A percentile compares a stretch with the other conserved stretches of the same genome.
These are phyloP conservation scores for Bipolaris victoriae DNA, from an alignment of 2,329 filamentous ascomycete species.

Conservation along the genomic window DNA sequence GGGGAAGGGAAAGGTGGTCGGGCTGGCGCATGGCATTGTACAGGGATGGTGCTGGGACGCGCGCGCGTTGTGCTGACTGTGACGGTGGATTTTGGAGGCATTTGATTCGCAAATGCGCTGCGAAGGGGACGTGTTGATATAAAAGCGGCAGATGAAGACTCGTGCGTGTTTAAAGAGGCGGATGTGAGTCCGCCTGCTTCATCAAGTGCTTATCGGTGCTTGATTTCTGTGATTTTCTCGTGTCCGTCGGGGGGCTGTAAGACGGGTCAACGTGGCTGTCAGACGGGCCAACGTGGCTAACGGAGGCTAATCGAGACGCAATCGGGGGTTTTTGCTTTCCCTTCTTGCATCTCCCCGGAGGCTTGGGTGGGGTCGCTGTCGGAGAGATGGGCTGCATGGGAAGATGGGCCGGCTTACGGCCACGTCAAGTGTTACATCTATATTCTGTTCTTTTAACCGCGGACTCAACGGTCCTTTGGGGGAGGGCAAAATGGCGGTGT, in stretches of 20 bases:
- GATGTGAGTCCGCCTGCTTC: too few species aligned
- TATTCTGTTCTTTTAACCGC: neutral
- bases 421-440: neutral
- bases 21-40: too few species aligned
- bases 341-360: neutral
- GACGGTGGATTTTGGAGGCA: too few species aligned
- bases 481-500: neutral
- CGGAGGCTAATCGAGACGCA: neutral
- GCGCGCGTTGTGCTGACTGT: too few species aligned
- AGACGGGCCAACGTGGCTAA: neutral
- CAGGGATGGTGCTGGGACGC: too few species aligned
- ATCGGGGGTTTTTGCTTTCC: neutral
- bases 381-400: neutral
- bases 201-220: neutral
- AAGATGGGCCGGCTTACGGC: neutral
- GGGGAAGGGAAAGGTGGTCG: too few species aligned
- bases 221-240: neutral
- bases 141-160: too few species aligned
- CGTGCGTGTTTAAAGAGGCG: too few species aligned
- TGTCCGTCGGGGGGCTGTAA: neutral
- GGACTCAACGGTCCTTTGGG: neutral
- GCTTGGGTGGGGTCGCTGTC: neutral
- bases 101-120: too few species aligned
- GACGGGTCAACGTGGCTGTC: too few species aligned
- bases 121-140: too few species aligned